Percentiles rank a stretch among this genome's conserved stretches.
These are phyloP conservation scores for Talaromyces nanjingensis DNA, from an alignment of 495 filamentous ascomycete genomes.

Conservation along the genomic window DNA sequence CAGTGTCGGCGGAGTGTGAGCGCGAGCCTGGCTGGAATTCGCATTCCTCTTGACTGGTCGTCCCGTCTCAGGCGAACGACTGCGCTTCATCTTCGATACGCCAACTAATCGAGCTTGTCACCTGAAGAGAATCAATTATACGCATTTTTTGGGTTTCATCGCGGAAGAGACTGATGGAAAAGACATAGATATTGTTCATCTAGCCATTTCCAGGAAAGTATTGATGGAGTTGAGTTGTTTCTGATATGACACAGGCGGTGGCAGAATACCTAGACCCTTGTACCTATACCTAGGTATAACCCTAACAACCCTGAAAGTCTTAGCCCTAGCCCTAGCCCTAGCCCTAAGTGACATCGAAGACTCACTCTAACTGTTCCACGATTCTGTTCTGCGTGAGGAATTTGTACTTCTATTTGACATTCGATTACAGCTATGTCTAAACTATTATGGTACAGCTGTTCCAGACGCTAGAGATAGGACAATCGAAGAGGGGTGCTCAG, in stretches of 20 bases:
- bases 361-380: too few species aligned
- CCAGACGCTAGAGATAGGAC: too few species aligned
- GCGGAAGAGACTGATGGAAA: neutral
- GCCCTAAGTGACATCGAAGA: neutral
- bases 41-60: neutral
- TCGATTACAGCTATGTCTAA: too few species aligned
- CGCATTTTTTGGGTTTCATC: neutral
- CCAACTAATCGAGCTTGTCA: neutral
- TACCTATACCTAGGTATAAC: too few species aligned
- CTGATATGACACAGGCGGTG: neutral
- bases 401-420: too few species aligned
- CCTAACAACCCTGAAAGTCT: neutral
- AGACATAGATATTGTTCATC: neutral
- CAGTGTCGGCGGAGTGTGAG: neutral
- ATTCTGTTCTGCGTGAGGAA: too few species aligned
- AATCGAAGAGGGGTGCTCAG: too few species aligned
- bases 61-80: neutral
- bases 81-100: slow-evolving; percentile 6
- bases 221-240: neutral
- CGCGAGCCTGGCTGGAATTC: neutral
- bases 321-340: neutral
- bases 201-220: neutral
- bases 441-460: too few species aligned
- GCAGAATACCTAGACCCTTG: neutral
- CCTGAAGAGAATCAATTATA: neutral